These are phyloP conservation scores for Trichophyton verrucosum DNA, from an alignment of 2,329 filamentous ascomycete genomes.

Conservation along the genomic window DNA sequence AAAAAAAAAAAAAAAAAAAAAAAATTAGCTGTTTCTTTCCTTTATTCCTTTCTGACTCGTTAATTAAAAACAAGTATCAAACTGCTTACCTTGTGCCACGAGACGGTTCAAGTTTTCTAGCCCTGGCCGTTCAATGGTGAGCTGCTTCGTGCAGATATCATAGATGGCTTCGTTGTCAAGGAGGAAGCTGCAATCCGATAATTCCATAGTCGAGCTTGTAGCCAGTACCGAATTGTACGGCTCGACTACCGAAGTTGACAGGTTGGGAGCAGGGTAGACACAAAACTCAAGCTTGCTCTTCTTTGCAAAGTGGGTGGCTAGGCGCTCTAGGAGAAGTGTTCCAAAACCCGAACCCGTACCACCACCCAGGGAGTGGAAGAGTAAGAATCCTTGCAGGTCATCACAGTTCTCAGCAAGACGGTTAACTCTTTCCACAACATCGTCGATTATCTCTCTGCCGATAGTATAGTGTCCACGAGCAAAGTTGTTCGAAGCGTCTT, in stretches of 20 bases:
- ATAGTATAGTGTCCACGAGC: constrained; percentile 99
- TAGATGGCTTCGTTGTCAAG: constrained; percentile 59
- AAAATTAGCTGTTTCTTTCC: constrained; percentile 24
- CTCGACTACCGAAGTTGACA: constrained; percentile 55
- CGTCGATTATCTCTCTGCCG: constrained; percentile 97
- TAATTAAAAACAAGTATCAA: not conserved
- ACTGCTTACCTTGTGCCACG: constrained; percentile 53
- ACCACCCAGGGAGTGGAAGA: constrained; percentile 58
- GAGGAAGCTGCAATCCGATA: constrained; percentile 56
- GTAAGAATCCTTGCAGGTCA: constrained; percentile 90
- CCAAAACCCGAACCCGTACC: constrained; percentile 57
- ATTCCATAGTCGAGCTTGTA: constrained; percentile 52
- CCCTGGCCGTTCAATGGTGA: constrained; percentile 52
- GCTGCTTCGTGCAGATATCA: constrained; percentile 52
- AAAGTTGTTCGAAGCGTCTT: constrained; percentile 99
- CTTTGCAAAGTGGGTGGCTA: constrained; percentile 54
- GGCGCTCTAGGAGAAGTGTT: constrained; percentile 51
- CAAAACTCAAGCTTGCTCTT: constrained; percentile 57
- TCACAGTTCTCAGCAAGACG: constrained; percentile 96
- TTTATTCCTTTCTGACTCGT: not conserved
- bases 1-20: too few species aligned
- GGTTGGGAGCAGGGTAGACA: constrained; percentile 52
- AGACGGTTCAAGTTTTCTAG: constrained; percentile 55
- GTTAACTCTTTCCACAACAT: constrained; percentile 94
- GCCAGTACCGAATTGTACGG: constrained; percentile 51